A percentile compares a stretch with the other conserved stretches of the same genome.
These are phyloP conservation scores for Hypoxylon lienhwacheense DNA, from an alignment of 495 filamentous ascomycete species.

Conservation along the genomic window DNA sequence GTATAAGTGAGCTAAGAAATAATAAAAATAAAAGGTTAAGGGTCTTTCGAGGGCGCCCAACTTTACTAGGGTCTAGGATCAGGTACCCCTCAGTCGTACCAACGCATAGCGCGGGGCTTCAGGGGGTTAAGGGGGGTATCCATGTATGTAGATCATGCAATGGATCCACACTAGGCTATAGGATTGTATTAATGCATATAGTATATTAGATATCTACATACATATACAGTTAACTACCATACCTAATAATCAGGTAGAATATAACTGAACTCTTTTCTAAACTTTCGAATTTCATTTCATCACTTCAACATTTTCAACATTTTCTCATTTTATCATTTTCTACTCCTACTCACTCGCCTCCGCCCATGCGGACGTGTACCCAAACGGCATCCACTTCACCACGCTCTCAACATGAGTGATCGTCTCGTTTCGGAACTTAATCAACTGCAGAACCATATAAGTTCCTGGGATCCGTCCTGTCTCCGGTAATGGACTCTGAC, in stretches of 20 bases:
- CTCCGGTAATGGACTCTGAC: slow-evolving; percentile 14
- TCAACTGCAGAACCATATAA: slow-evolving; percentile 31
- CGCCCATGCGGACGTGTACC: slow-evolving; percentile 29
- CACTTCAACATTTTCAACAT: background rate
- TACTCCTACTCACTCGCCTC: background rate
- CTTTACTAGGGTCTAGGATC: too few species aligned
- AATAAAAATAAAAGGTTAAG: too few species aligned
- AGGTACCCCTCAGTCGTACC: background rate
- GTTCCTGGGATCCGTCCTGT: slow-evolving; percentile 25
- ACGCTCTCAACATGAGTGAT: slow-evolving; percentile 31
- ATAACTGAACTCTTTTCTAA: too few species aligned
- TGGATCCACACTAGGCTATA: too few species aligned
- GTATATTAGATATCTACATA: background rate
- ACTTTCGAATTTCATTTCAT: too few species aligned
- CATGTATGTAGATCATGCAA: background rate
- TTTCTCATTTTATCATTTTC: background rate
- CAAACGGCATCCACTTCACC: slow-evolving; percentile 34
- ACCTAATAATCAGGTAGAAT: too few species aligned
- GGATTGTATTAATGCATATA: background rate
- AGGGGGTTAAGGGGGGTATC: background rate
- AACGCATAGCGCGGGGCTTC: slow-evolving; percentile 18
- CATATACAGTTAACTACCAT: background rate
- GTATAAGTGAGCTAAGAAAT: too few species aligned
- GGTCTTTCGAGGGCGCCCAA: too few species aligned
- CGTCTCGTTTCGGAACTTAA: slow-evolving; percentile 23